Evolutionary conservation across 1,139 yeast species (phyloP), one percentile per base, ranked within the genome.

Genomic region (Candida sanyaensis): DNA sequence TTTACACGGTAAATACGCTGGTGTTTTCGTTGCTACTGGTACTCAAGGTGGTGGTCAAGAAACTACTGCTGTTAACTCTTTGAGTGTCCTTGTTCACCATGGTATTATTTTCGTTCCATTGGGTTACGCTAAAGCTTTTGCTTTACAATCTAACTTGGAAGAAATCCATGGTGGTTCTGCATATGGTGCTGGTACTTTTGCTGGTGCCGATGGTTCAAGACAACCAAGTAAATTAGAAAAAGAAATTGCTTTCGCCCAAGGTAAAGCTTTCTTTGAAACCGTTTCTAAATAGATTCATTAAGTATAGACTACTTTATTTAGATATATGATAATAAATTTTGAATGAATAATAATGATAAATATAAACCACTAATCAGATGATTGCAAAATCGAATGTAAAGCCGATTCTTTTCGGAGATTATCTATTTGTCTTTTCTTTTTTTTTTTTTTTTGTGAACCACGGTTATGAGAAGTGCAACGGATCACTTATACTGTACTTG

Each of bases 1-100:
- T 50, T 75, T 88, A 52, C 71, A 78, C 61, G 95, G 92, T 62
- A 88, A 88, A 71, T 79, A 80, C 57, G 91, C 87, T 38, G 93
- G 93, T 62, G 63, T 83, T 49, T 88, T 88, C 60, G 85, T 84
- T 47, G 79, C 90, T 42, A 88, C 96, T 39, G 92, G 93, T 64
- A 78, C 91, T 47, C 84, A 83, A 61, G 93, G 93, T 65, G 95
- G 95, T 68, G 92, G 92, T 58, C 90, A 86, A 69, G 96, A 89
- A 72, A 69, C 76, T 48, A 87, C 96, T 41, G 77, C 76, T 47
- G 70, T 80, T 56, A 86, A 82, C 72, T 66, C 88, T 44, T 62
- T 88, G 59, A 84, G 93, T 12, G 79, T 83, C 38, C 75, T 86
- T 57, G 79, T 81, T 50, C 96, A 88, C 68, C 96, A 88, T 59